These are phyloP conservation scores for Leccinum subgranulosum DNA, from an alignment of 768 basidiomycete species.

Conservation along the genomic window DNA sequence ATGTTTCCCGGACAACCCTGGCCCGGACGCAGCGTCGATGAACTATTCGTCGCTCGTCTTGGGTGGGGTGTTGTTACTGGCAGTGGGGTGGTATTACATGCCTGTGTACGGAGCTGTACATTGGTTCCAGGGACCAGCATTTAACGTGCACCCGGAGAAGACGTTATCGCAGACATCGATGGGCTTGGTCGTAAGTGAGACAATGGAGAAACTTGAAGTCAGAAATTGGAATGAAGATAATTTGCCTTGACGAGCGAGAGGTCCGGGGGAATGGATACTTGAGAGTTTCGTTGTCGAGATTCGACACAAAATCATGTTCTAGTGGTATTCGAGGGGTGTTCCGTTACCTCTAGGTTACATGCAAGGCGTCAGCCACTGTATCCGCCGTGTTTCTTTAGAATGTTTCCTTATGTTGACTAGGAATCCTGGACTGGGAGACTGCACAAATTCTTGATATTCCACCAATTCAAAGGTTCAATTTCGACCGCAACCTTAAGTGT, in stretches of 20 bases:
- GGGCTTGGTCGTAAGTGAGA: neutral
- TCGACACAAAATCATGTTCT: too few species aligned
- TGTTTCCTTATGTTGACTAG: too few species aligned
- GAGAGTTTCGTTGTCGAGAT: too few species aligned
- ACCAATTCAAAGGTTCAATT: too few species aligned
- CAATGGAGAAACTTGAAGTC: neutral
- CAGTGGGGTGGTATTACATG: conserved; percentile 62
- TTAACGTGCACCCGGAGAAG: conserved; percentile 33
- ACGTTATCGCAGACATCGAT: neutral
- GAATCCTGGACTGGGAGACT: too few species aligned
- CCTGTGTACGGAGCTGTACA: conserved; percentile 65
- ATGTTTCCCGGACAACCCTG: conserved; percentile 54
- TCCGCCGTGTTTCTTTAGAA: too few species aligned
- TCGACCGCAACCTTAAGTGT: too few species aligned
- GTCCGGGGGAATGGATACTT: neutral
- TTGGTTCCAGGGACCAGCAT: conserved; percentile 66
- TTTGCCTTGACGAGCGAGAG: neutral
- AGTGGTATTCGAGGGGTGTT: too few species aligned
- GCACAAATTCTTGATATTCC: too few species aligned
- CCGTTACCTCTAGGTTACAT: too few species aligned
- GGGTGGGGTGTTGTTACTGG: conserved; percentile 54
- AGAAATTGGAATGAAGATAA: neutral
- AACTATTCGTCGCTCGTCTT: conserved; percentile 70
- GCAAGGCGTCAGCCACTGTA: too few species aligned
- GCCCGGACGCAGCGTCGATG: conserved; percentile 48